Conservation (phyloP, 257 asterid genomes). For the Jaltomata sinuosa region DNA sequence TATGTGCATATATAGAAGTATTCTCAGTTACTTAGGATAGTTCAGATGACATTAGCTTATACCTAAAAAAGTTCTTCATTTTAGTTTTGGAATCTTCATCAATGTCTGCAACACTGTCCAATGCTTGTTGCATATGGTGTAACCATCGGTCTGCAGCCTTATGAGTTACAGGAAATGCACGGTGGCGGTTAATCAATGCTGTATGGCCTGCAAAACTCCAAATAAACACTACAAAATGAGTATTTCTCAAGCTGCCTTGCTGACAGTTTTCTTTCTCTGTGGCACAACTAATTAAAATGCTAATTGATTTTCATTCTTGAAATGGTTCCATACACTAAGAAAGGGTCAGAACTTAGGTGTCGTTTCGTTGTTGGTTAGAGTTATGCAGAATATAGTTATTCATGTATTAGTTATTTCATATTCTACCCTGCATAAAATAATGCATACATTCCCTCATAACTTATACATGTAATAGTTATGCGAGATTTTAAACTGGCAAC, state of each 20-base stretch:
- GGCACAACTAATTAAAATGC: background rate
- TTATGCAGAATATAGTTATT: too few species aligned
- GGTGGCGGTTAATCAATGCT: constrained; percentile 95
- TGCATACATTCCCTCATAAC: background rate
- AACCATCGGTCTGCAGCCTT: constrained; percentile 94
- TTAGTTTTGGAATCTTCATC: constrained; percentile 70
- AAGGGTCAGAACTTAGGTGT: background rate
- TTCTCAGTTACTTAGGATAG: background rate
- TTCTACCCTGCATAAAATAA: too few species aligned
- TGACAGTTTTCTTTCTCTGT: background rate
- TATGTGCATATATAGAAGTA: background rate
- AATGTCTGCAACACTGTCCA: constrained; percentile 50
- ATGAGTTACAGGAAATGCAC: constrained; percentile 84
- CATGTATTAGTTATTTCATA: too few species aligned
- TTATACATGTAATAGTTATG: background rate
- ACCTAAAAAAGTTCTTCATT: constrained; percentile 88
- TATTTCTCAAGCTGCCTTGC: background rate
- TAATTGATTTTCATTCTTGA: background rate
- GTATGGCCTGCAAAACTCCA: constrained; percentile 63
- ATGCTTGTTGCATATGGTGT: constrained; percentile 81
- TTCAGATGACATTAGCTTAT: constrained; percentile 1
- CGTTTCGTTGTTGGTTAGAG: background rate
- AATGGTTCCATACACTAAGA: background rate
- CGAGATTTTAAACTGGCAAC: background rate
- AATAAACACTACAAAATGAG: background rate